Base-by-base conservation (phyloP, 345 rosid genomes). In the Camelina hispida region DNA sequence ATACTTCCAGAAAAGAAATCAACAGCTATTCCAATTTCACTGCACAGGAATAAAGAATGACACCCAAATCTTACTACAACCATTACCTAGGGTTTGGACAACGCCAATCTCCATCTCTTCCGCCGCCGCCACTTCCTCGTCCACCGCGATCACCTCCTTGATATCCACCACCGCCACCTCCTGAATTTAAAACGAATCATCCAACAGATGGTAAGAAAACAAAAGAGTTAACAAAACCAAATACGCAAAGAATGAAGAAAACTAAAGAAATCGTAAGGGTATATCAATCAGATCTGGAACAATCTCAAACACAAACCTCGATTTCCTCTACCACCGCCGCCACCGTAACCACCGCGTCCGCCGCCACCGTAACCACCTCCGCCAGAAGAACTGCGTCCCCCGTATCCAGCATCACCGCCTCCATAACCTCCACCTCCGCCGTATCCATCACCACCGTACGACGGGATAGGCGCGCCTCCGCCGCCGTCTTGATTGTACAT, bases 71-170 rank as follows among this genome's bases (percentile, higher is more conserved):
- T 48, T 43, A 9, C 20, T 53, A 25, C 22, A 59, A 40, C 38
- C 20, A 22, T 74, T 73, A 95, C 99, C 93, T 79, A 23, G 97
- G 89, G 77, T 89, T 89, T 15, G 99, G 94, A 69, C 99, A 95
- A 59, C 82, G 86, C 98, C 98, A 91, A 79, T 91, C 98, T 48
- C 97, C 97, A 34, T 92, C 98, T 73, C 98, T 82, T 30, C 98
- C 98, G 32, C 94, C 74, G 38, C 91, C 85, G 0, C 91, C 85
- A 10, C 91, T 84, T 7, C 91, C 82, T 38, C 95, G 85, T 9
- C 87, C 83, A 37, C 94, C 80, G 16, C 88, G 69, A 0, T 85
- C 82, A 4, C 30, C 94, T 61, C 95, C 97, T 84, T 81, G 88
- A 73, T 83, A 85, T 62, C 85, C 84, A 68, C 82, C 86, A 37